Base-by-base conservation (phyloP, 2,329 filamentous ascomycete genomes). In the Chaetomium olivaceum region DNA sequence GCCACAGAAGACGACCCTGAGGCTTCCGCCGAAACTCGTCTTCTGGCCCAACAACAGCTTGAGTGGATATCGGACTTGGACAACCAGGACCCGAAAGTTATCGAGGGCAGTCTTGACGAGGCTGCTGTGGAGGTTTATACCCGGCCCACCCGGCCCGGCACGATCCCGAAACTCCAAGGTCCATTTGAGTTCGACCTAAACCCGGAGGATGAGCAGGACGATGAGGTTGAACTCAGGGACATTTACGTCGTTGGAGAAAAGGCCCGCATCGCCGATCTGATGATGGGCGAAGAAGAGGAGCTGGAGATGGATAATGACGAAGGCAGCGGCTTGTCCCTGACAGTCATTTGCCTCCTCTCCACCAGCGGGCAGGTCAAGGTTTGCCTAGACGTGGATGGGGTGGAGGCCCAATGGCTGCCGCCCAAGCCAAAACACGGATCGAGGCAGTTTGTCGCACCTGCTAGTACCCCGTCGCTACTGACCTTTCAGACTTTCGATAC, bases 41-140 rank as follows among this genome's bases (percentile, higher is more conserved):
- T 86, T 3, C 77, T 89, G 39, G 84, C 84, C 1, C 86, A 88
- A 72, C 87, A 89, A 71, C 87, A 89, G 71, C 78, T 89, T 7
- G 83, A 87, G 61, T 89, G 87, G 87, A 89, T 89, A 85, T 82
- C 85, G 2, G 87, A 89, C 63, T 76, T 89, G 58, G 87, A 89
- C 72, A 81, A 80, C 5, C 87, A 89, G 73, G 87, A 89, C 63
- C 86, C 87, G 0, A 80, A 80, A 21, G 71, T 85, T n/a, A 71
- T 86, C 3, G 85, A 88, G 16, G 78, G 79, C 0, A 71, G 77
- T 9, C 74, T 79, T 2, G 82, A 81, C 27, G 84, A 88, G 46
- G 79, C 80, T 5, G 75, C 80, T 0, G 76, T 80, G 1, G 85
- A 88, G 70, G 80, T 89, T 19, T 89, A 84, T 64, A 80, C 77